These are phyloP conservation scores for Ploettnerulaceae sp. DNA, from an alignment of 2,329 filamentous ascomycete species.

Conservation along the genomic window DNA sequence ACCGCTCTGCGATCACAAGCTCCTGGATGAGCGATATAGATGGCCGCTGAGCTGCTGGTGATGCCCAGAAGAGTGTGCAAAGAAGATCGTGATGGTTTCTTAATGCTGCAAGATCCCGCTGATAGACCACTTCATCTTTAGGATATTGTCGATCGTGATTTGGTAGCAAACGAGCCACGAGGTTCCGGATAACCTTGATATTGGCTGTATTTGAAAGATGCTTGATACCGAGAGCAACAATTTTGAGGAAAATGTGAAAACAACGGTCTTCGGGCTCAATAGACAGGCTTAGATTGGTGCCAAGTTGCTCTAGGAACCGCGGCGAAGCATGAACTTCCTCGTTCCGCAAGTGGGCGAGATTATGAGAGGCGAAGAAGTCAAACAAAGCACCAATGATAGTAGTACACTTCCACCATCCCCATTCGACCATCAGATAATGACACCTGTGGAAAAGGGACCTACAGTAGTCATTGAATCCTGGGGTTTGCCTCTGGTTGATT, in stretches of 20 bases:
- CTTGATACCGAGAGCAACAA: constrained; percentile 53
- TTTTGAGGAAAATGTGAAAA: constrained; percentile 64
- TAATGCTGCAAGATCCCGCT: constrained; percentile 58
- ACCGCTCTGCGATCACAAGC: constrained; percentile 53
- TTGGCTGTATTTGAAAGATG: constrained; percentile 45
- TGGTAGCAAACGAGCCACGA: constrained; percentile 57
- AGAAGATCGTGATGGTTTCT: constrained; percentile 66
- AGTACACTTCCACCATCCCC: constrained; percentile 58
- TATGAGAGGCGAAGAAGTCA: constrained; percentile 62
- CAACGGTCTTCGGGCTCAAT: constrained; percentile 54
- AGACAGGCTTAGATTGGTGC: constrained; percentile 40
- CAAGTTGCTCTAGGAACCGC: constrained; percentile 53
- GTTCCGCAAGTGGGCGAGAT: constrained; percentile 58
- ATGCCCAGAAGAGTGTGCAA: constrained; percentile 61
- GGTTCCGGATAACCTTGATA: constrained; percentile 54
- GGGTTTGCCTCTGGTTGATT: constrained; percentile 48
- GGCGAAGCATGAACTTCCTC: constrained; percentile 60
- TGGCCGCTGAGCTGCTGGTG: constrained; percentile 51
- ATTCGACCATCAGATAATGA: constrained; percentile 57
- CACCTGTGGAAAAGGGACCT: constrained; percentile 55
- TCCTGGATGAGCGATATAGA: constrained; percentile 51
- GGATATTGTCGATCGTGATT: constrained; percentile 62
- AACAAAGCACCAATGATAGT: constrained; percentile 56
- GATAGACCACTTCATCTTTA: constrained; percentile 55
- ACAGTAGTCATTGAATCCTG: constrained; percentile 63